Evolutionary conservation across 202 grass and related monocot species (phyloP), one percentile per base, ranked within the genome.

Genomic region (Sporobolus alterniflorus): DNA sequence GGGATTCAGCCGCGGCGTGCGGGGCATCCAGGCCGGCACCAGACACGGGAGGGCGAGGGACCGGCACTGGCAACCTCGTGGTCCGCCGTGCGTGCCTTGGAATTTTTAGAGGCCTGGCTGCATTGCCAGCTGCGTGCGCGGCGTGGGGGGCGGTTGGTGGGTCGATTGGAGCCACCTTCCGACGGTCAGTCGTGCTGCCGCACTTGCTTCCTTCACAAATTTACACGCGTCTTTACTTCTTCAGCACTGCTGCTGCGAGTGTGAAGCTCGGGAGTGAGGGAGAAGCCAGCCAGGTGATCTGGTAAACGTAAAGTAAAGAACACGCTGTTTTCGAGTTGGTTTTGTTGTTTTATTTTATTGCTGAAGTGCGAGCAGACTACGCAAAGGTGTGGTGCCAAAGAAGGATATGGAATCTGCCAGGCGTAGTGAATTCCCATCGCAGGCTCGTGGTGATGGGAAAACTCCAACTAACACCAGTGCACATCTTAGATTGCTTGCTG

Each of bases 271-370:
- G 21, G 69, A 50, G 69, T 51, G 69, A 72, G 30, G 69, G 29
- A 72, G 69, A 48, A 51, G 47, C 69, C 33, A 34, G 33, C 17
- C 32, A 36, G 31, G 31, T 34, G 62, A 50, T 31, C 26, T 30
- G 64, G 85, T 87, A 82, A 82, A 77, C 72, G 55, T 73, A 32
- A 87, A 87, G 79, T 71, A 87, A 87, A 83, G 79, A 79, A 52
- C 65, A 87, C 79, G 79, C 33, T 25, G 76, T 39, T 33, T 61
- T 3, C 24, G 6, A 8, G 7, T 18, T 20, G 7, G 21, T 64
- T 26, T 15, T 28, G 15, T 24, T 59, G 24, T 12, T 63, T 32
- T 63, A 31, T 32, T 63, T 63, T 31, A 63, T 63, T 26, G 28
- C 32, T 63, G 59, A n/a, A 66, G 32, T 31, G 32, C 8, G 21